Evolutionary conservation across 177 flowering plant species (phyloP), one percentile per base, ranked within the genome.

Genomic region (Tripterygium wilfordii): DNA sequence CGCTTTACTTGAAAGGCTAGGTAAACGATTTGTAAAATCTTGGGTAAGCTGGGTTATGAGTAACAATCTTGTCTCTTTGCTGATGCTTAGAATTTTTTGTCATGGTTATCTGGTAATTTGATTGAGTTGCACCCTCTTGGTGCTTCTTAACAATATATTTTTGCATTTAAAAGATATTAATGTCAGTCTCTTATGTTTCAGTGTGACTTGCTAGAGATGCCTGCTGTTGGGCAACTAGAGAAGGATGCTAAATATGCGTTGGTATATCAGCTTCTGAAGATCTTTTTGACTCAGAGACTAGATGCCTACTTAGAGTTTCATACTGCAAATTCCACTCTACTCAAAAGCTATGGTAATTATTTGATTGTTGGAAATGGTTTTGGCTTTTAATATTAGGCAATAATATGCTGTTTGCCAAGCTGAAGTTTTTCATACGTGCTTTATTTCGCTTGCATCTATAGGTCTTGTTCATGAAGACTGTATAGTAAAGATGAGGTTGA

Each of bases 381-480:
- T 35, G 8, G 14, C 23, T 17, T 35, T 49, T 4, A 14, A 1
- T 28, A 42, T 2, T 6, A 3, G 20, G 25, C 21, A 16, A 12
- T 4, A n/a, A 31, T n/a, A 0, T 20, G 31, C 19, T 48, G 27
- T 42, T 52, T 3, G 4, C 16, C 33, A 21, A 36, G 38, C 45
- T 32, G 15, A 12, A 4, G 4, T 1, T 19, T 12, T 38, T 18
- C 3, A 38, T 3, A 10, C 6, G 9, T 10, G 1, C 5, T 38
- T 26, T 15, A 8, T 47, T 13, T 22, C 35, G 28, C 38, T 31
- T 42, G 18, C 10, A 12, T 30, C 53, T 60, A 10, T 47, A 94
- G 99, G 97, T 49, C 74, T 94, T 54, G 82, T 78, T 51, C 90
- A 85, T 68, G 97, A 89, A 64, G 96, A 89, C 28, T 94, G 97